Evolutionary conservation across 208 protist genomes (phyloP).

Genomic region (Leptomonas seymouri): DNA sequence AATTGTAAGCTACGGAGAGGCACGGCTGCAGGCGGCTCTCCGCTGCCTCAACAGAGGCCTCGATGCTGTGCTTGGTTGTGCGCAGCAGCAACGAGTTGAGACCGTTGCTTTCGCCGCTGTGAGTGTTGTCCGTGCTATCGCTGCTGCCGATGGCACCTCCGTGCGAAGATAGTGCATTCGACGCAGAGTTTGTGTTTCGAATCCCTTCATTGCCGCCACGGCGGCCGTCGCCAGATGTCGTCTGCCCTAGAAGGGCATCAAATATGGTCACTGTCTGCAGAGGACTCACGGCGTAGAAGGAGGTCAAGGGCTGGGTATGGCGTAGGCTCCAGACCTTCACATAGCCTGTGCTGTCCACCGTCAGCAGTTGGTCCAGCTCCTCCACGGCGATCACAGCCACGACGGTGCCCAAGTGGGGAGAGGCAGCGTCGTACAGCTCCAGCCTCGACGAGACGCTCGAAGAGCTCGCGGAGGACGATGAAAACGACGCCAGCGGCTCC

Average conservation of each 20-base stretch:
- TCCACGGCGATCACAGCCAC: constrained; percentile 62
- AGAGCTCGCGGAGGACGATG: not conserved
- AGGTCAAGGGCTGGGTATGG: constrained; percentile 45
- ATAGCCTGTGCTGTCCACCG: constrained; percentile 63
- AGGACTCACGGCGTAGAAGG: constrained; percentile 65
- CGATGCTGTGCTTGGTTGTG: constrained; percentile 42
- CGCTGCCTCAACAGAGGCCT: constrained; percentile 35
- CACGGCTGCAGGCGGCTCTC: constrained; percentile 43
- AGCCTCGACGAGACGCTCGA: constrained; percentile 22
- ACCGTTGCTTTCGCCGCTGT: not conserved
- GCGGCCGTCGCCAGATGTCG: constrained; percentile 5
- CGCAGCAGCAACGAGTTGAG: constrained; percentile 20
- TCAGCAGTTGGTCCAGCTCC: constrained; percentile 69
- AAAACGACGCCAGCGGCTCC: not conserved
- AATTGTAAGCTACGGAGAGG: constrained; percentile 65
- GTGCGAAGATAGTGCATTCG: not conserved
- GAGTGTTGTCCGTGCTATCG: too few species aligned
- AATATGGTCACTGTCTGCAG: constrained; percentile 22
- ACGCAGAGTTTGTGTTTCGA: too few species aligned
- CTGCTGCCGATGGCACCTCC: not conserved
- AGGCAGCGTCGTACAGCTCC: constrained; percentile 72
- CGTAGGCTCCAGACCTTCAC: constrained; percentile 80
- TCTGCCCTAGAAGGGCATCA: constrained; percentile 2
- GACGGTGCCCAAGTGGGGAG: constrained; percentile 71
- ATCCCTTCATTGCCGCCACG: not conserved